Evolutionary conservation across 164 flowering plant genomes (phyloP).

Genomic region (Magnolia changhungtana): DNA sequence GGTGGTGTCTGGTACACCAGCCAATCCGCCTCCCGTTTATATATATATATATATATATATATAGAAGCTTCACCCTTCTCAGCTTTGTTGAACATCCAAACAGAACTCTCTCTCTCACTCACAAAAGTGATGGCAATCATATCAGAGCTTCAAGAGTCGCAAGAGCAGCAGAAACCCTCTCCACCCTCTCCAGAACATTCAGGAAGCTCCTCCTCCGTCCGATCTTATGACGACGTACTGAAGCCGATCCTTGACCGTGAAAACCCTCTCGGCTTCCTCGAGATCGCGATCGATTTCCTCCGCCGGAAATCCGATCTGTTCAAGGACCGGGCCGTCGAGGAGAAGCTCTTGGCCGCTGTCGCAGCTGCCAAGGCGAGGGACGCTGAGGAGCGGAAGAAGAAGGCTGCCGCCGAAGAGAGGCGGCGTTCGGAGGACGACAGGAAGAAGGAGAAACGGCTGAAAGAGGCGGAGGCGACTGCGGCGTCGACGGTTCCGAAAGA

Average conservation of each 20-base stretch:
- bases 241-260: slow-evolving; percentile 6
- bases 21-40: too few relatives aligned
- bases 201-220: background rate
- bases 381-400: slow-evolving; percentile 13
- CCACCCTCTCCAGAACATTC: background rate
- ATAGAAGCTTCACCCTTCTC: background rate
- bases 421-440: background rate
- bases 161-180: background rate
- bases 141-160: slow-evolving; percentile 13
- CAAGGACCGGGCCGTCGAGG: slow-evolving; percentile 9
- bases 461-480: background rate
- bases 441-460: background rate
- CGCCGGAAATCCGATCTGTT: slow-evolving; percentile 19
- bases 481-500: background rate
- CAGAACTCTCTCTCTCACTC: background rate
- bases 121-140: slow-evolving; percentile 14
- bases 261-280: slow-evolving; percentile 10
- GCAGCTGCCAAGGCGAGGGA: slow-evolving; percentile 11
- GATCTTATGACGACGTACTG: slow-evolving; percentile 11
- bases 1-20: too few relatives aligned
- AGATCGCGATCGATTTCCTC: slow-evolving; percentile 13
- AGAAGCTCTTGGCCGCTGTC: slow-evolving; percentile 4
- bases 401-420: background rate
- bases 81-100: too few relatives aligned
- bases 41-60: too few relatives aligned